Evolutionary conservation across 371 early-diverging fungal genomes (phyloP), one percentile per base, ranked within the genome.

Genomic region (Mucor sp.): DNA sequence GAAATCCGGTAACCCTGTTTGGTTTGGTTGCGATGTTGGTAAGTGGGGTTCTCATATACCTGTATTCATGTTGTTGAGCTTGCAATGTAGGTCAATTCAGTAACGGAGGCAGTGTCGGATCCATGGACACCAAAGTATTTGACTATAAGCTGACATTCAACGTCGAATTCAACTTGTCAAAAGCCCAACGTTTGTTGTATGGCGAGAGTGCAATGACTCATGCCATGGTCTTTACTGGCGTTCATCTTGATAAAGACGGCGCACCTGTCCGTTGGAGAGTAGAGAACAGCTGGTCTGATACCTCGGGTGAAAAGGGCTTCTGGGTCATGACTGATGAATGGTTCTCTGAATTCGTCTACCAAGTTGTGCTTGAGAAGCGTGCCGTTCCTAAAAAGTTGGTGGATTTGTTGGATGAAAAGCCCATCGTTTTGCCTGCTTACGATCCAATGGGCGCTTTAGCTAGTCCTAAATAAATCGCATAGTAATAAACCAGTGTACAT

Each of bases 1-100:
- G 55, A 83, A 86, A 59, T 74, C 82, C 0, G 89, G 89, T 28
- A 75, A 79, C 3, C 93, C 94, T 5, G 93, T 93, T 12, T 93
- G 93, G 94, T 94, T 93, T 66, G 93, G 93, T 8, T 90, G 91
- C 58, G 93, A 94, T 76, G 93, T 93, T 23, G 91, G 92, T 70
- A 90, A 89, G 78, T 74, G 37, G n/a, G 28, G 12, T 6, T 15
- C 32, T 32, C 7, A 30, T 33, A 57, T 30, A n/a, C 28, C 3
- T 32, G 17, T 8, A 19, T 48, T 33, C 11, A 9, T 19, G 5
- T 47, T 32, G 2, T 5, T 32, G 1, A 25, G 33, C 5, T 12
- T 7, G 17, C 12, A 28, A 19, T 35, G 21, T 57, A 76, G 78
- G 79, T 3, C 81, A 83, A 70, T 83, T 76, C 56, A 76, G 75